Conservation (phyloP, 805 yeast species). For the Kurtzmaniella fragi region DNA sequence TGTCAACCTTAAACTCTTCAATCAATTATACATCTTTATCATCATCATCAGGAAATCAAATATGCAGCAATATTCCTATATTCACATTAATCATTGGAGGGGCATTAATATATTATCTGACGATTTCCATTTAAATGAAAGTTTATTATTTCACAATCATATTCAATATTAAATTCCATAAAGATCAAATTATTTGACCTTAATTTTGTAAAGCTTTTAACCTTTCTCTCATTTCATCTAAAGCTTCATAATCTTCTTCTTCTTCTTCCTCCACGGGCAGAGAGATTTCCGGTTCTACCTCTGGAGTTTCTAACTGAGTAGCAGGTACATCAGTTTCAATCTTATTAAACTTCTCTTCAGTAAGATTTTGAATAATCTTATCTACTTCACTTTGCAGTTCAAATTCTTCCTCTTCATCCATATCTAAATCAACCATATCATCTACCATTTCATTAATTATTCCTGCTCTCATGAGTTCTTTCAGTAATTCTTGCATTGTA, state of each 20-base stretch:
- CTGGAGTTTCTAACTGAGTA: slow-evolving; percentile 14
- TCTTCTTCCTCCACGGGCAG: slow-evolving; percentile 21
- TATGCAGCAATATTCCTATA: no score
- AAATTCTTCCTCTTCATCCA: slow-evolving; percentile 53
- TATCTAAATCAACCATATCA: slow-evolving; percentile 72
- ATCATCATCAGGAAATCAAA: no score
- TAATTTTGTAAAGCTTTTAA: slow-evolving; percentile 68
- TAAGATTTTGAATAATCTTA: slow-evolving; percentile 44
- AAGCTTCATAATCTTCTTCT: slow-evolving; percentile 68
- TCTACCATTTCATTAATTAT: slow-evolving; percentile 93
- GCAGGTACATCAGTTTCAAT: slow-evolving; percentile 31
- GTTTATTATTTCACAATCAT: no score
- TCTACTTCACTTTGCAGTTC: slow-evolving; percentile 68
- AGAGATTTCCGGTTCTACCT: slow-evolving; percentile 7
- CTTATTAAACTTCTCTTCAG: slow-evolving; percentile 35
- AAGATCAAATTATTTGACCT: no score
- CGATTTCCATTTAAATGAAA: no score
- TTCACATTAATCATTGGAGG: no score
- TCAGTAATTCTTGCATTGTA: slow-evolving; percentile 81
- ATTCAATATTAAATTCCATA: no score
- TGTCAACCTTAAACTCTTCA: no score
- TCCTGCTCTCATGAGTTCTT: slow-evolving; percentile 81
- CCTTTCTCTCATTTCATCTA: slow-evolving; percentile 86
- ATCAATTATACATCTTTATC: no score
- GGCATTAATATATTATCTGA: no score